phyloP scores from a whole-genome alignment of 805 yeast genomes.

The Suhomyces xylopsoci region DNA sequence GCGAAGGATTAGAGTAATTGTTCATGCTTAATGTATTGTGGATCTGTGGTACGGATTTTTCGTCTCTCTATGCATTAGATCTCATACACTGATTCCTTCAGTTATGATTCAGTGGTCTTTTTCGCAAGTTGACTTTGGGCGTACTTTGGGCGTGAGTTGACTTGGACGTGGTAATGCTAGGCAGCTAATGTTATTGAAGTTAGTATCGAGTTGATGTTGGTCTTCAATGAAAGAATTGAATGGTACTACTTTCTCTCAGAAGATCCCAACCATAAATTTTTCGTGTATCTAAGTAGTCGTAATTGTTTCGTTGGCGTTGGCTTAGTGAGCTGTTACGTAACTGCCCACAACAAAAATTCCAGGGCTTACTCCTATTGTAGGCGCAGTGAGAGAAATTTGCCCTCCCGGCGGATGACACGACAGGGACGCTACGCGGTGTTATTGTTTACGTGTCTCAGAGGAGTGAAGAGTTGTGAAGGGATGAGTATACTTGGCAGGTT shows the following conservation, averaged over 20 bases:
- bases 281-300: conserved; percentile 2
- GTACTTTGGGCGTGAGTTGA: neutral
- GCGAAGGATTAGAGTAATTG: conserved; percentile 19
- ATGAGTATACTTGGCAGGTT: neutral
- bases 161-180: neutral
- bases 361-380: conserved; percentile 1
- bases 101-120: neutral
- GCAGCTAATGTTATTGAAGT: neutral
- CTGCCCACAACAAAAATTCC: neutral
- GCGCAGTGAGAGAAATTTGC: conserved; percentile 1
- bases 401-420: neutral
- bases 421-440: neutral
- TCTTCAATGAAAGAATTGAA: neutral
- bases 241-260: neutral
- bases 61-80: neutral
- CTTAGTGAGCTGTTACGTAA: conserved; percentile 2
- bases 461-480: neutral
- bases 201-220: neutral
- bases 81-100: neutral
- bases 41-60: neutral
- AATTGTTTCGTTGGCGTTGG: neutral
- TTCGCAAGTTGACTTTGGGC: neutral
- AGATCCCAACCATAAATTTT: neutral
- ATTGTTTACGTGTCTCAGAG: neutral
- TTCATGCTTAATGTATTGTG: conserved; percentile 1